These are phyloP conservation scores for Mycena albidolilacea DNA, from an alignment of 768 basidiomycete species.

Conservation along the genomic window DNA sequence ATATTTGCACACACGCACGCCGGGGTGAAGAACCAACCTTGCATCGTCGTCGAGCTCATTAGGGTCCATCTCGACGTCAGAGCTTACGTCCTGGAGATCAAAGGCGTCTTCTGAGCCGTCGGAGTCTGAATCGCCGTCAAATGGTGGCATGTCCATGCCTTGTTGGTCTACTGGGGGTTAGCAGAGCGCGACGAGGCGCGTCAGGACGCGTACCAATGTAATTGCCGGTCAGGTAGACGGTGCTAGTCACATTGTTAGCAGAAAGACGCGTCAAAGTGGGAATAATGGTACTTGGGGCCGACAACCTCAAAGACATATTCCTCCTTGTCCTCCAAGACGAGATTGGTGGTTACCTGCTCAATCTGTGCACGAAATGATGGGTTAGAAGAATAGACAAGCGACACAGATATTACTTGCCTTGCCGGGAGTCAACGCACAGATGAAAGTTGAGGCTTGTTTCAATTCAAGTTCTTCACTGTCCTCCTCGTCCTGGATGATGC, in stretches of 20 bases:
- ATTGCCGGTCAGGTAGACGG: conserved; percentile 87
- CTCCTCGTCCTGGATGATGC: conserved; percentile 43
- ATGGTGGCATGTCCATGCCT: conserved; percentile 64
- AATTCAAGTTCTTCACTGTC: conserved; percentile 46
- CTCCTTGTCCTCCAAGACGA: conserved; percentile 78
- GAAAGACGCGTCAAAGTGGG: conserved; percentile 32
- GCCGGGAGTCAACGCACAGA: conserved; percentile 87
- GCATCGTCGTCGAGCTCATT: conserved; percentile 72
- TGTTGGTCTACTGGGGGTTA: conserved; percentile 63
- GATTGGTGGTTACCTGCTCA: conserved; percentile 81
- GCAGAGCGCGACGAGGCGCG: conserved; percentile 19
- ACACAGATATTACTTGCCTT: conserved; percentile 64
- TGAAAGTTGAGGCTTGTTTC: conserved; percentile 63
- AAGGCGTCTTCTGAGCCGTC: conserved; percentile 71
- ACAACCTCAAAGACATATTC: conserved; percentile 78
- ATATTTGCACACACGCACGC: background rate
- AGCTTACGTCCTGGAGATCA: conserved; percentile 83
- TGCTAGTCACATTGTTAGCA: conserved; percentile 54
- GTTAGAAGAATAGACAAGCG: conserved; percentile 1
- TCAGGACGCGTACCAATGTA: conserved; percentile 74
- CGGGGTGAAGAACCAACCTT: conserved; percentile 55
- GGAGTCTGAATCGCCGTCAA: conserved; percentile 50
- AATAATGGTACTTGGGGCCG: conserved; percentile 80
- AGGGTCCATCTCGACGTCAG: conserved; percentile 84
- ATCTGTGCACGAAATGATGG: conserved; percentile 60